Evolutionary conservation across 2,329 filamentous ascomycete species (phyloP).

Genomic region (Claviceps capensis): DNA sequence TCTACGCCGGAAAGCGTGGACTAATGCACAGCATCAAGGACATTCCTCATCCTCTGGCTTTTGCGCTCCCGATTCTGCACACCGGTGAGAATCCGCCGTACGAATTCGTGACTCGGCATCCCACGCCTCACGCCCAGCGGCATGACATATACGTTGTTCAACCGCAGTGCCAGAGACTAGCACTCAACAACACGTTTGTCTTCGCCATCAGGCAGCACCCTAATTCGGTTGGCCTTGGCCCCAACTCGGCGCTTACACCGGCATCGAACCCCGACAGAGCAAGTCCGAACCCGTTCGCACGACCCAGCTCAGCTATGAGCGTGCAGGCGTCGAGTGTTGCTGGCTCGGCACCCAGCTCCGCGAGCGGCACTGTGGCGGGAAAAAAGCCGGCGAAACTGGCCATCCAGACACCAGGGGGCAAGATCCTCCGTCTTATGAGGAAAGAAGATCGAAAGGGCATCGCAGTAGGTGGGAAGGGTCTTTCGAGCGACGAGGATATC

Average conservation of each 20-base stretch:
- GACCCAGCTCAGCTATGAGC: slow-evolving; percentile 51
- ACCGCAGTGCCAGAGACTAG: slow-evolving; percentile 78
- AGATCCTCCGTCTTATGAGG: slow-evolving; percentile 77
- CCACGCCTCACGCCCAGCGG: slow-evolving; percentile 91
- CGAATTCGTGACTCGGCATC: slow-evolving; percentile 84
- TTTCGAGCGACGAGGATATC: slow-evolving; percentile 36
- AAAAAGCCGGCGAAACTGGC: slow-evolving; percentile 91
- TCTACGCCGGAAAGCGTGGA: slow-evolving; percentile 88
- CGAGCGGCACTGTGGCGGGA: slow-evolving; percentile 37
- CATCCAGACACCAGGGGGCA: slow-evolving; percentile 85
- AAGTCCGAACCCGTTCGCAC: slow-evolving; percentile 47
- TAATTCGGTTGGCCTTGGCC: slow-evolving; percentile 31
- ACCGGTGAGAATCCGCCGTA: slow-evolving; percentile 87
- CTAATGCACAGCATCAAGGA: slow-evolving; percentile 97
- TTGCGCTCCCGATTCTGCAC: slow-evolving; percentile 82
- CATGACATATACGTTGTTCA: slow-evolving; percentile 96
- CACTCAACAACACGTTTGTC: slow-evolving; percentile 94
- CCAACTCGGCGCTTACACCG: slow-evolving; percentile 26
- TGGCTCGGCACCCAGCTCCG: slow-evolving; percentile 42
- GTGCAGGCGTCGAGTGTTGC: slow-evolving; percentile 45
- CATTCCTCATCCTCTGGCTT: slow-evolving; percentile 81
- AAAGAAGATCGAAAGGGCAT: slow-evolving; percentile 56
- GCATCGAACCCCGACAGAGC: slow-evolving; percentile 32
- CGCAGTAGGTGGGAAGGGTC: slow-evolving; percentile 29
- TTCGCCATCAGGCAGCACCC: slow-evolving; percentile 92